Evolutionary conservation across 768 basidiomycete genomes (phyloP), one percentile per base, ranked within the genome.

Genomic region (Naganishia randhawae): DNA sequence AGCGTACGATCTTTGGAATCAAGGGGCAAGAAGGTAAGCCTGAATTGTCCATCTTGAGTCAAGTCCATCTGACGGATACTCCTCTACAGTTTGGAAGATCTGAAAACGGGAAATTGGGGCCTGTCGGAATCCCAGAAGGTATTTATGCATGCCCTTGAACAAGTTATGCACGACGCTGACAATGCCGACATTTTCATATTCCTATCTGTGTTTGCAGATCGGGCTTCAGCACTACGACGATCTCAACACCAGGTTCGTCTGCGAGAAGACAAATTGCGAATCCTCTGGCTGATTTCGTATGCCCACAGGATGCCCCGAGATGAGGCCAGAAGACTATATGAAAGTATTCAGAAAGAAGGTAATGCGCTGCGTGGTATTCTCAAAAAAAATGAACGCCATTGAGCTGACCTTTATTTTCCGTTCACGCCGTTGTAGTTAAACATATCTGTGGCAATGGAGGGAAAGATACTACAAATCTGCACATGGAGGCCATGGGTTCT

Each of bases 401-500:
- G 3, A 27, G 39, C 22, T 27, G 48, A 53, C 41, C 14, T 9
- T 35, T 2, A 27, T 39, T 35, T 27, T 19, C 37, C 48, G 29
- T 1, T 27, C 27, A 5, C 17, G 17, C 35, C 3, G 55, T 17
- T 37, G 13, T 17, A 32, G 22, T 22, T 41, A n/a, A 52, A 66
- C 53, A 55, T 68, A 91, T 92, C 90, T 2, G 82, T 89, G 11
- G 80, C 78, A 1, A 83, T 95, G 35, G 92, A 94, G 74, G 80
- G 85, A 6, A 84, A 85, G 63, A 61, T 3, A 61, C 2, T 25
- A 37, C 10, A 25, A 10, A 22, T 10, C 75, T 94, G 29, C 86
- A 85, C 73, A 80, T 96, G 11, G 87, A 92, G 57, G 88, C 94
- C 54, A 94, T 95, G 93, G 94, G 93, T 0, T 92, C 90, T 71